A percentile compares a stretch with the other conserved stretches of the same genome.
phyloP scores from a whole-genome alignment of 2,329 filamentous ascomycete species.

The Arthrobotrys entomopaga region DNA sequence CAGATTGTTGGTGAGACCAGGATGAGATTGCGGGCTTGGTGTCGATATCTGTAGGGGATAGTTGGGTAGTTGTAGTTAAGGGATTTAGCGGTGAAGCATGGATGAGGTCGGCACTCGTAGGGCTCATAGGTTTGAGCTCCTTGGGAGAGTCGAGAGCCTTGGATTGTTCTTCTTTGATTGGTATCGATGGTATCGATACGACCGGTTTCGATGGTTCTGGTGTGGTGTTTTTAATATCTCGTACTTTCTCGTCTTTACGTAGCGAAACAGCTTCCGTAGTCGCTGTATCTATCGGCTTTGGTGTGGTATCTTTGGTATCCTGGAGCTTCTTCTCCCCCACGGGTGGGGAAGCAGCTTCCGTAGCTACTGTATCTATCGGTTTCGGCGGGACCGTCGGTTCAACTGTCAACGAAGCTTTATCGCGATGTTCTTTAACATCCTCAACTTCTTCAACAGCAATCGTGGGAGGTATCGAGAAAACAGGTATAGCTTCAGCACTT shows the following conservation, averaged over 20 bases:
- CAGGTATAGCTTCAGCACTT: neutral
- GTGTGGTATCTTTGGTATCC: neutral
- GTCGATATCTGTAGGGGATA: neutral
- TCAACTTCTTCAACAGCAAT: neutral
- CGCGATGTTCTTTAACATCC: no score
- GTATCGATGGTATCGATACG: neutral
- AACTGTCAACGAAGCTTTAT: no score
- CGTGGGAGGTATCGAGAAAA: neutral
- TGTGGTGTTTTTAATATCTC: neutral
- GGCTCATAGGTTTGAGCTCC: constrained; percentile 6
- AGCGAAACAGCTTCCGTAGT: neutral
- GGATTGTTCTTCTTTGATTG: constrained; percentile 7
- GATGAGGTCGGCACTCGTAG: constrained; percentile 22
- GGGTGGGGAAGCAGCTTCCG: neutral
- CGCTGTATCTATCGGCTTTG: neutral
- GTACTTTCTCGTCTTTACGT: neutral
- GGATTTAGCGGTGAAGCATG: constrained; percentile 25
- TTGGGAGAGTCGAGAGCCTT: constrained; percentile 21
- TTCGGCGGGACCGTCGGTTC: constrained; percentile 9
- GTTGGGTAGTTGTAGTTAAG: neutral
- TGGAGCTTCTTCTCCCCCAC: neutral
- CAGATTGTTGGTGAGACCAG: constrained; percentile 85
- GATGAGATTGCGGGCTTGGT: constrained; percentile 70
- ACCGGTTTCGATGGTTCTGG: neutral
- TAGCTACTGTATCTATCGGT: neutral